A percentile compares a stretch with the other conserved stretches of the same genome.
Conservation (phyloP, 2,329 filamentous ascomycete genomes). For the Pezizomycotina sp. region DNA sequence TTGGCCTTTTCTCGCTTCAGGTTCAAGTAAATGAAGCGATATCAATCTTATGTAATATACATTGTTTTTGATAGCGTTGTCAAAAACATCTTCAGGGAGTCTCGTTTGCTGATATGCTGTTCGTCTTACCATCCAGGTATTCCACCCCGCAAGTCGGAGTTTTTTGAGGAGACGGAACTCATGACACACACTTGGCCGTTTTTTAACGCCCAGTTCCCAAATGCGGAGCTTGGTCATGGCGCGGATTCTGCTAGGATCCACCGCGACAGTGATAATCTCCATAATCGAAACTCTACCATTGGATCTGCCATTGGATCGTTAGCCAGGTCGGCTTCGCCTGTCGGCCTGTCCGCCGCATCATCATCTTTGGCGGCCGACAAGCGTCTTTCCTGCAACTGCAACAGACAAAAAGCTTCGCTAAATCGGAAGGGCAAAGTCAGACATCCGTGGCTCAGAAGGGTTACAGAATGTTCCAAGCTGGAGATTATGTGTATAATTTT, state of each 20-base stretch:
- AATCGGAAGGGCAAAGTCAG: constrained; percentile 47
- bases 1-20: no score
- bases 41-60: no score
- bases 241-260: constrained; percentile 45
- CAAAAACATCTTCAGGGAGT: no score
- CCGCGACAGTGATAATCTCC: constrained; percentile 27
- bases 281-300: constrained; percentile 33
- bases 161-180: constrained; percentile 67
- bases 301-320: constrained; percentile 26
- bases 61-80: no score
- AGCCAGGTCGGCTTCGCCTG: constrained; percentile 21
- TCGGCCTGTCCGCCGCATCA: constrained; percentile 27
- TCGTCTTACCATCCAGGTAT: constrained; percentile 49
- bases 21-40: no score
- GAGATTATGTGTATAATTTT: constrained; percentile 58
- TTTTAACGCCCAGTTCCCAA: constrained; percentile 60
- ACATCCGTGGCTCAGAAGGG: constrained; percentile 55
- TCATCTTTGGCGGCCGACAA: constrained; percentile 38
- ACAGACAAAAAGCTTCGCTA: constrained; percentile 70
- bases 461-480: constrained; percentile 69
- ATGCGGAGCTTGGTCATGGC: constrained; percentile 43
- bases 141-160: constrained; percentile 67
- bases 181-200: constrained; percentile 82
- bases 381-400: constrained; percentile 63
- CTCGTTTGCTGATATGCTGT: no score